Evolutionary conservation across 176 grass and related monocot genomes (phyloP).

Genomic region (Zoysia japonica): DNA sequence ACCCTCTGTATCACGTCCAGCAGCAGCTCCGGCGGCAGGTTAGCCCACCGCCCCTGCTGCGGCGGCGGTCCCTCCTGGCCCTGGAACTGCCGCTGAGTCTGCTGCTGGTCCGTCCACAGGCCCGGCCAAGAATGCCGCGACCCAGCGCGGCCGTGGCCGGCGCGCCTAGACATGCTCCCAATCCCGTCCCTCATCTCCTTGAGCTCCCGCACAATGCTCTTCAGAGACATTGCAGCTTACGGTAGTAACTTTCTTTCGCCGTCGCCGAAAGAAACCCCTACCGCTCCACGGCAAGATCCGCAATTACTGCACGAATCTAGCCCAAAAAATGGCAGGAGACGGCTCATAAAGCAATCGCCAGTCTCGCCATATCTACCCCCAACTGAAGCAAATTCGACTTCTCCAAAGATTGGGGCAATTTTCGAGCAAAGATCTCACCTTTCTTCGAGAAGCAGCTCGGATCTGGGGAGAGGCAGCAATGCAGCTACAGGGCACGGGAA

Average conservation of each 20-base stretch:
- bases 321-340: slow-evolving; percentile 30
- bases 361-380: slow-evolving; percentile 23
- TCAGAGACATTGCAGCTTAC: slow-evolving; percentile 70
- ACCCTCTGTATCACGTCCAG: slow-evolving; percentile 94
- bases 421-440: slow-evolving; percentile 34
- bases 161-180: slow-evolving; percentile 83
- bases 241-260: slow-evolving; percentile 21
- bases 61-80: slow-evolving; percentile 52
- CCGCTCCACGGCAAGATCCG: slow-evolving; percentile 50
- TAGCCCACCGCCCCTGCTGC: slow-evolving; percentile 81
- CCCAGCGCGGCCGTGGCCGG: slow-evolving; percentile 43
- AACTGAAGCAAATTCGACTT: slow-evolving; percentile 23
- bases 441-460: slow-evolving; percentile 28
- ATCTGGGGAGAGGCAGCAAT: slow-evolving; percentile 49
- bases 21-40: slow-evolving; percentile 88
- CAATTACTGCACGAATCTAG: slow-evolving; percentile 40
- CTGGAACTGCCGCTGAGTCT: slow-evolving; percentile 38
- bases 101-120: slow-evolving; percentile 52
- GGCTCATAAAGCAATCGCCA: neutral
- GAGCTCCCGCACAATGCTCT: slow-evolving; percentile 79
- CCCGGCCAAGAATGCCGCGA: slow-evolving; percentile 63
- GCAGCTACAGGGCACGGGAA: slow-evolving; percentile 23
- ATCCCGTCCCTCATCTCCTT: slow-evolving; percentile 93
- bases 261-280: slow-evolving; percentile 29
- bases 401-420: slow-evolving; percentile 33